A percentile compares a stretch with the other conserved stretches of the same genome.
These are phyloP conservation scores for Ilyonectria mors-panacis DNA, from an alignment of 2,329 filamentous ascomycete genomes.

Conservation along the genomic window DNA sequence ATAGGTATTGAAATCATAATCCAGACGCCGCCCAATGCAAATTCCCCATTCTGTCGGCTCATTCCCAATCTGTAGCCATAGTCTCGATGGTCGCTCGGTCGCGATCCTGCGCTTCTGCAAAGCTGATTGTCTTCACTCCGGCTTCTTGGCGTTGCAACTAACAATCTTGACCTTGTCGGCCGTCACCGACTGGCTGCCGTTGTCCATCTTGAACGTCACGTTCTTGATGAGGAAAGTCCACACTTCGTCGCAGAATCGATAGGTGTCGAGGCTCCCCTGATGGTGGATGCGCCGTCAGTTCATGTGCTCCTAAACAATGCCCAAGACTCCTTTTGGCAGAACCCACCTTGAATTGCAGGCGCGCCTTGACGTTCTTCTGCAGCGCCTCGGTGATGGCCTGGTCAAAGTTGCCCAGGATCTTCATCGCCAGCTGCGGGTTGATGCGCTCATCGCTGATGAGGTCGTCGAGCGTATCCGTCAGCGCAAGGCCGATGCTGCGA, in stretches of 20 bases:
- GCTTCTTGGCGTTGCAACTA: constrained; percentile 91
- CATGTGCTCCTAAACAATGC: neutral
- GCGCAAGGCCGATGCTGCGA: constrained; percentile 87
- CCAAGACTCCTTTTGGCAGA: neutral
- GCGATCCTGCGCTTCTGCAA: neutral
- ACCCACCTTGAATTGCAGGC: constrained; percentile 92
- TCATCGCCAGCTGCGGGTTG: constrained; percentile 98
- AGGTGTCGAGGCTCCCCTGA: constrained; percentile 96
- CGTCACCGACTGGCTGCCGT: constrained; percentile 77
- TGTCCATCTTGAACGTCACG: constrained; percentile 98
- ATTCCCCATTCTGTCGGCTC: constrained; percentile 29
- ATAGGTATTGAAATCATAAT: constrained; percentile 28
- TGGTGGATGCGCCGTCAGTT: constrained; percentile 14
- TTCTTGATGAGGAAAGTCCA: constrained; percentile 99
- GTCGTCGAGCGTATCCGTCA: constrained; percentile 97
- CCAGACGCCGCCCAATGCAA: constrained; percentile 49
- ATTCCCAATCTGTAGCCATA: constrained; percentile 39
- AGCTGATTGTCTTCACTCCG: constrained; percentile 40
- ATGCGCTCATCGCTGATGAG: constrained; percentile 95
- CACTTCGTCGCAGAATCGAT: constrained; percentile 99
- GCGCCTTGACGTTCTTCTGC: constrained; percentile 91
- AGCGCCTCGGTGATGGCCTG: constrained; percentile 92
- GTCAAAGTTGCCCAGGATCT: constrained; percentile 96
- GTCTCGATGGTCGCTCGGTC: neutral
- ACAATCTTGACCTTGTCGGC: constrained; percentile 99